Evolutionary conservation across 257 asterid genomes (phyloP), one percentile per base, ranked within the genome.

Genomic region (Capsicum pubescens): DNA sequence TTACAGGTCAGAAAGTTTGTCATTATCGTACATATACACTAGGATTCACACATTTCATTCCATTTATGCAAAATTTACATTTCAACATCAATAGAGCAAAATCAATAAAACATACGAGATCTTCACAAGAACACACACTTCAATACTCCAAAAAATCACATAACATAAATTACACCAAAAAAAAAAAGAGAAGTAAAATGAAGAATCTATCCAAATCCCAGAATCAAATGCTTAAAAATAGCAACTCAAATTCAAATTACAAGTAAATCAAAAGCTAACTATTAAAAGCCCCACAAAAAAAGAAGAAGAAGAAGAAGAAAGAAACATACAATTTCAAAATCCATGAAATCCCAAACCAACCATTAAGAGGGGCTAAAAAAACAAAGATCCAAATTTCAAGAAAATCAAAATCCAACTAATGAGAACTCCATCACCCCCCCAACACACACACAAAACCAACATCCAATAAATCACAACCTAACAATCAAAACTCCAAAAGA

Each of bases 101-200:
- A 76, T 52, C 63, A 76, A 32, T 52, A 63, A 76, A 76, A 76
- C 7, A 50, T 76, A 76, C 21, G 8, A 76, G 48, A 76, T 52
- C 81, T 52, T 76, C 48, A 13, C 63, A 15, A 69, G 5, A 39
- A 69, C 77, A 39, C 39, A 46, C 57, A 42, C 56, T 70, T n/a
- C 15, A 70, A 70, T 70, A 44, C 79, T 70, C 79, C 57, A 16
- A 70, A 42, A 70, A 19, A 71, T 17, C 79, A 5, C 9, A 71
- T n/a, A 42, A 16, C 58, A 70, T 56, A 17, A 70, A 42, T 42
- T 42, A 19, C 56, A 58, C 21, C 9, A 50, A 44, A 44, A 3
- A 2, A 44, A 6, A 57, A 15, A 57, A 58, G 26, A 16, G n/a
- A 12, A 16, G 1, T 6, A 59, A 17, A 59, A 58, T 48, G 56